phyloP scores from a whole-genome alignment of 2,329 filamentous ascomycete species.

The Elsinoe fawcettii region DNA sequence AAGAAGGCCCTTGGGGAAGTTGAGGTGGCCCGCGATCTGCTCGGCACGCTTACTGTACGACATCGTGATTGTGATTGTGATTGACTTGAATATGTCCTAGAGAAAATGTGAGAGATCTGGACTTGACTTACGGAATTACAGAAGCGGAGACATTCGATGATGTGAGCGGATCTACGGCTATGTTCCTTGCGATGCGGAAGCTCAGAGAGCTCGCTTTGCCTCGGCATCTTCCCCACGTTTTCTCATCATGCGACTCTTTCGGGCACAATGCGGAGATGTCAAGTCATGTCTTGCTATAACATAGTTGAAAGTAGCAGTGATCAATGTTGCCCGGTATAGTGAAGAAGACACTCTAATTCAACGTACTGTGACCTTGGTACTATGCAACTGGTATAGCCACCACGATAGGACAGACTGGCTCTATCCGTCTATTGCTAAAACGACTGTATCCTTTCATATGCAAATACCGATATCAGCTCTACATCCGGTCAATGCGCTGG shows the following conservation, averaged over 20 bases:
- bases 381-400: background rate
- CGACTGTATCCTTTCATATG: background rate
- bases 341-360: no score
- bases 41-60: conserved; percentile 37
- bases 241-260: background rate
- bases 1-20: conserved; percentile 72
- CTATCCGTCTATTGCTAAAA: background rate
- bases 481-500: conserved; percentile 21
- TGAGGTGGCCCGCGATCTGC: conserved; percentile 71
- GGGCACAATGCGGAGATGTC: background rate
- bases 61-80: conserved; percentile 10
- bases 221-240: conserved; percentile 10
- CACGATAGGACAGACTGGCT: background rate
- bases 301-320: background rate
- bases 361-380: background rate
- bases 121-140: background rate
- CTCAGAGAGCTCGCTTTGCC: background rate
- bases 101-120: background rate
- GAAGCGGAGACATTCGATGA: conserved; percentile 1
- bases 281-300: background rate
- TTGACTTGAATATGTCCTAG: background rate
- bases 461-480: background rate
- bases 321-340: background rate
- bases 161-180: background rate
- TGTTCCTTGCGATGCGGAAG: background rate